Base-by-base conservation (phyloP, 2,329 filamentous ascomycete species). In the Calonectria ilicicola region DNA sequence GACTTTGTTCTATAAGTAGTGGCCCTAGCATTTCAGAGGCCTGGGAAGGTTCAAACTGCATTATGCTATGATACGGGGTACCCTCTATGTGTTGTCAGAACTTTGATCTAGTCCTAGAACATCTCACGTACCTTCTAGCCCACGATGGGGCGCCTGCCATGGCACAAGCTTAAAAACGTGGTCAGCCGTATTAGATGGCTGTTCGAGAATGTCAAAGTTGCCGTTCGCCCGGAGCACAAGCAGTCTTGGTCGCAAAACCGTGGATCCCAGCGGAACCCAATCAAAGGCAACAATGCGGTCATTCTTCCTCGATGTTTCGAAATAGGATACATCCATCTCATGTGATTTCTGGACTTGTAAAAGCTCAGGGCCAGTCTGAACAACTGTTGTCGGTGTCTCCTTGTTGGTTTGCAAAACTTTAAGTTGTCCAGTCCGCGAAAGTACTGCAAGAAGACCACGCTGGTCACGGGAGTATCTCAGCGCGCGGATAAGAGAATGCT, bases 211-310 rank as follows among this genome's bases (percentile, higher is more conserved):
- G 35, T 91, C 90, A 78, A 92, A 91, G 17, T 84, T 85, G 21
- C 91, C 91, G 74, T 89, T 92, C 40, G 90, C 90, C 29, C 91
- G 87, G 29, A 93, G 81, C 2, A 91, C 90, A 27, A 93, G 81
- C 46, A 91, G 83, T n/a, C 91, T 87, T 35, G 91, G 90, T 27
- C 87, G 87, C 62, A 92, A 79, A 17, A 87, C 86, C 4, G 89
- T 85, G 4, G 89, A 90, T 14, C 88, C 86, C 58, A 92, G 84
- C 4, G 89, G 92, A 12, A 93, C 84, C 91, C 91, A 93, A 79
- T 93, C 91, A 80, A 93, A 93, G 0, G 91, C 93, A 9, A 93
- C 90, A 38, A 93, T 92, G 23, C 90, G 87, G 68, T 92, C 89
- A 76, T 88, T 87, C 80, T 89, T 89, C 75, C 87, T 85, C 38